Percentiles rank a stretch among this genome's conserved stretches.
Evolutionary conservation across 192 early-diverging fungal genomes (phyloP).

Genomic region (Coemansia sp.): DNA sequence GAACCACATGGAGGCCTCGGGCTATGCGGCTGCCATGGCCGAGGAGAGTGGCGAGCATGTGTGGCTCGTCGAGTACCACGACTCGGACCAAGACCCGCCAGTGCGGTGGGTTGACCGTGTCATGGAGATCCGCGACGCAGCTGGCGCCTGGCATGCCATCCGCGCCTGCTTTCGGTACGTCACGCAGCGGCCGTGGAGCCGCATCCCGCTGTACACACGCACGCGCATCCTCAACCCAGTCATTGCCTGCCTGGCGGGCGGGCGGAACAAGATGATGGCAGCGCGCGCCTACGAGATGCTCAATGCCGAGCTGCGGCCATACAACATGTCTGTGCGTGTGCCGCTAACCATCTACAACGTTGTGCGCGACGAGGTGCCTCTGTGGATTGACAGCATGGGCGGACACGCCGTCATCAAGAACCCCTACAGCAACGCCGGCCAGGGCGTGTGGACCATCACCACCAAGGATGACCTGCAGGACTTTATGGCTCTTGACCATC

Average conservation of each 20-base stretch:
- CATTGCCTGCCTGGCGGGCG: slow-evolving; percentile 80
- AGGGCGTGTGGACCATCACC: slow-evolving; percentile 90
- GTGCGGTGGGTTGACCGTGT: slow-evolving; percentile 75
- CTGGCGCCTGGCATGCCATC: slow-evolving; percentile 73
- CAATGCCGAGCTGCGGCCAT: slow-evolving; percentile 71
- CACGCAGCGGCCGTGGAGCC: slow-evolving; percentile 86
- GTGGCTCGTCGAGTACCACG: slow-evolving; percentile 75
- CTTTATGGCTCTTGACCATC: slow-evolving; percentile 73
- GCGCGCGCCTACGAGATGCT: slow-evolving; percentile 82
- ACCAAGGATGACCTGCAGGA: slow-evolving; percentile 66
- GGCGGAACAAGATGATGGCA: slow-evolving; percentile 90
- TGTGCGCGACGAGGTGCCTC: slow-evolving; percentile 72
- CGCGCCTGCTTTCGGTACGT: slow-evolving; percentile 87
- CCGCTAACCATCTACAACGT: slow-evolving; percentile 88
- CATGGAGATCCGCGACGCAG: slow-evolving; percentile 65
- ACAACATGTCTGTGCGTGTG: slow-evolving; percentile 64
- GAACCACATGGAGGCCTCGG: slow-evolving; percentile 83
- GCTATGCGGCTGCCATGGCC: slow-evolving; percentile 78
- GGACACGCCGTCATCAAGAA: slow-evolving; percentile 82
- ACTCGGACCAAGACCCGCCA: slow-evolving; percentile 68
- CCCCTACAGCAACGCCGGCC: slow-evolving; percentile 85
- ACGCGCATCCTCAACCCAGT: slow-evolving; percentile 81
- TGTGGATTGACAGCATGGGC: slow-evolving; percentile 81
- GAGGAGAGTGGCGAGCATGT: slow-evolving; percentile 73
- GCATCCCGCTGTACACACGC: slow-evolving; percentile 72